Evolutionary conservation across 495 filamentous ascomycete genomes (phyloP), one percentile per base, ranked within the genome.

Genomic region (Aspergillus taichungensis): DNA sequence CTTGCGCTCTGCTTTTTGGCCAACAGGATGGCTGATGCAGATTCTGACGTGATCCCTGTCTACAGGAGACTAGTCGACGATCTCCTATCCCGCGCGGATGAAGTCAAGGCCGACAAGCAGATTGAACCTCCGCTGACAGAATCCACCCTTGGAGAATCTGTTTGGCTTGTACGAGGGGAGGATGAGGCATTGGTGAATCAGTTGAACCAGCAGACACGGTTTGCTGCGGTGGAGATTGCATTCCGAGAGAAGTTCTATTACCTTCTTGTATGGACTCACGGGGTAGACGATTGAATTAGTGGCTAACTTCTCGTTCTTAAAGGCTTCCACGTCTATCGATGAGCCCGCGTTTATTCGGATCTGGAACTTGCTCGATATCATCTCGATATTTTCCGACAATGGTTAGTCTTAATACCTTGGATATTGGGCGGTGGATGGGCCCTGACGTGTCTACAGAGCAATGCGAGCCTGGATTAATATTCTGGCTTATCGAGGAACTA

Each of bases 351-450:
- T 95, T 51, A 82, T 87, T 37, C 69, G 80, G 41, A 78, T 97
- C 38, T 96, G 89, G 88, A 90, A 95, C 57, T 74, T 99, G 11
- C 76, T 99, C 40, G 92, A 99, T 62, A 80, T 95, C 34, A 72
- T 95, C 7, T 82, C 85, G 1, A 80, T 92, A 11, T 81, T 92
- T 53, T 88, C 89, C 43, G 90, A 99, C 55, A 68, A 75, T 52
- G 80, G 81, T 83, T 60, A 44, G 71, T 60, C 28, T 43, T 42
- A 42, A 35, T 37, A 30, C 40, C 5, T 13, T 41, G 35, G 12
- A 31, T 33, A 18, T 18, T 13, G 24, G 18, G 35, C 37, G 41
- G 29, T 36, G 36, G 18, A 40, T 49, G 36, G 12, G 44, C 27
- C 34, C 42, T 63, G 54, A 73, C 60, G 53, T 39, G 13, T 31